These are phyloP conservation scores for Backusella macrospora DNA, from an alignment of 192 early-diverging fungal genomes.

Conservation along the genomic window DNA sequence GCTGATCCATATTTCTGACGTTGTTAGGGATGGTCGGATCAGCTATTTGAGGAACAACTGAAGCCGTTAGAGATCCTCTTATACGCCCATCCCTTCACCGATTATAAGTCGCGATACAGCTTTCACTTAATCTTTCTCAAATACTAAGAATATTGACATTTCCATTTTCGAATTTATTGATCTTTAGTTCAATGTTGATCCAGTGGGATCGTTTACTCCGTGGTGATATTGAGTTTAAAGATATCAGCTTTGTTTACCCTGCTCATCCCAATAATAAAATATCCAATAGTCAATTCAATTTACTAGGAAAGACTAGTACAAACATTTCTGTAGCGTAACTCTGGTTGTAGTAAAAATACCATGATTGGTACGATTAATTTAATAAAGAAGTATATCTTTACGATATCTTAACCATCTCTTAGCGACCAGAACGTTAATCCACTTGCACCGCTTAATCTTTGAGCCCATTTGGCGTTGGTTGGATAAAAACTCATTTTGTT, in stretches of 20 bases:
- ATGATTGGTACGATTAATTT: slow-evolving; percentile 77
- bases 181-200: slow-evolving; percentile 70
- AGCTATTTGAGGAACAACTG: no score
- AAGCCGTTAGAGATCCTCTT: no score
- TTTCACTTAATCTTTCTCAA: slow-evolving; percentile 71
- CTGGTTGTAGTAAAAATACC: slow-evolving; percentile 86
- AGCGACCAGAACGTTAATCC: slow-evolving; percentile 61
- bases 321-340: slow-evolving; percentile 83
- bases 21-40: no score
- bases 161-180: slow-evolving; percentile 72
- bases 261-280: slow-evolving; percentile 59
- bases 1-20: no score
- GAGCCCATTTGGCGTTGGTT: slow-evolving; percentile 79
- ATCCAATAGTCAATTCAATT: slow-evolving; percentile 32
- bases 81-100: no score
- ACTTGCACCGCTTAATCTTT: slow-evolving; percentile 67
- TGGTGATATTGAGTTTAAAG: slow-evolving; percentile 43
- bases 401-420: no score
- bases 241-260: slow-evolving; percentile 67
- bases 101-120: slow-evolving; percentile 66
- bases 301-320: slow-evolving; percentile 63
- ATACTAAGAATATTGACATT: slow-evolving; percentile 78
- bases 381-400: slow-evolving; percentile 63
- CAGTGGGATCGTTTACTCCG: slow-evolving; percentile 35
- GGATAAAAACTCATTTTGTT: slow-evolving; percentile 92